Base-by-base conservation (phyloP, 1,284 basidiomycete genomes). In the Pseudozyma thailandica region DNA sequence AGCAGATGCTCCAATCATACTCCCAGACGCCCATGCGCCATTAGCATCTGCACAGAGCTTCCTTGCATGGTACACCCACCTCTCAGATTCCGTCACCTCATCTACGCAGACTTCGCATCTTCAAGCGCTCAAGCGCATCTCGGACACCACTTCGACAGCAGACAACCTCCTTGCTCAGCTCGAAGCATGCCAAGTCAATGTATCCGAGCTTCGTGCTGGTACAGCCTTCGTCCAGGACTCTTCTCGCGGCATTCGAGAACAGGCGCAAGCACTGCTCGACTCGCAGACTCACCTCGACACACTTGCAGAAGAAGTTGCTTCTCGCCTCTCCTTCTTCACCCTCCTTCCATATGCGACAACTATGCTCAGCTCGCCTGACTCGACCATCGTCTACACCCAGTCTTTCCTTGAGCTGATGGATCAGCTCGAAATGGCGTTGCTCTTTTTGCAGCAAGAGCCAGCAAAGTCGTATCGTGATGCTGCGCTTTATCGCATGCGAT, bases 311-410 rank as follows among this genome's bases (percentile, higher is more conserved):
- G 60, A 73, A 4, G 50, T 82, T 12, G 35, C 53, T 9, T 57
- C 73, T 16, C 66, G 79, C 10, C 77, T 80, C 18, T 66, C 69
- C 15, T 81, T 79, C 71, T 82, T 81, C 51, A 71, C 74, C 15
- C 43, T 82, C 33, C 68, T 81, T 0, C 76, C 76, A 0, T 68
- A 72, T 20, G 71, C 72, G 6, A 79, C 79, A 10, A 57, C 57
- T 25, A 63, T 82, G 51, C 69, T 80, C 44, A 72, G 70, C 54
- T 68, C 72, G 18, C 76, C 73, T 16, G 63, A 72, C 42, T 50
- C 55, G 5, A 33, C 41, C n/a, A 63, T 78, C 25, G 70, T 80
- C 35, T 62, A 74, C 27, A 55, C 73, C 13, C 57, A 63, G 3
- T 69, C 66, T 12, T 80, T 82, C 38, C 60, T 74, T 18, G 63